Evolutionary conservation across 2,329 filamentous ascomycete genomes (phyloP).

Genomic region (Fusarium citri): DNA sequence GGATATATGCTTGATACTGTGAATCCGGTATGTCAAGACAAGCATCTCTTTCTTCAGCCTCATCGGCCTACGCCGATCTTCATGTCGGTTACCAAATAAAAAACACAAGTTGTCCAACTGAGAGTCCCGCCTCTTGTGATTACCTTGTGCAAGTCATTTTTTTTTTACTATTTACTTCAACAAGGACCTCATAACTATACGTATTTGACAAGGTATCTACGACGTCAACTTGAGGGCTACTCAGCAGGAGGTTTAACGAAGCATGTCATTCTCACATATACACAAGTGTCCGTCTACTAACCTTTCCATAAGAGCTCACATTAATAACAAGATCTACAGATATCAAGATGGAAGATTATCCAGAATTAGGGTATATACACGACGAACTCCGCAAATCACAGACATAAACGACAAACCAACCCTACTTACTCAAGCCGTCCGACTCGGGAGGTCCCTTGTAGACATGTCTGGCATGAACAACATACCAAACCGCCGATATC

Average conservation of each 20-base stretch:
- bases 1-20: not conserved
- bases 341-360: not conserved
- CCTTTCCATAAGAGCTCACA: not conserved
- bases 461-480: constrained; percentile 57
- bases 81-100: not conserved
- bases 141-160: not conserved
- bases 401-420: not conserved
- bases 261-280: not conserved
- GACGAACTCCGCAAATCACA: not conserved
- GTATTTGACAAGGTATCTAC: not conserved
- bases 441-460: constrained; percentile 44
- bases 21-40: accelerated
- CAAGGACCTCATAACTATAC: not conserved
- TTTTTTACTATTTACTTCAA: accelerated
- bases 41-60: not conserved
- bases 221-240: not conserved
- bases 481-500: constrained; percentile 72
- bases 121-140: not conserved
- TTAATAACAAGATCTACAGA: not conserved
- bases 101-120: accelerated
- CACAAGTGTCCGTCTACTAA: not conserved
- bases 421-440: constrained; percentile 29
- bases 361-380: not conserved
- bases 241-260: not conserved
- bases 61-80: accelerated